These are phyloP conservation scores for Neonectria coccinea DNA, from an alignment of 2,329 filamentous ascomycete genomes.

Conservation along the genomic window DNA sequence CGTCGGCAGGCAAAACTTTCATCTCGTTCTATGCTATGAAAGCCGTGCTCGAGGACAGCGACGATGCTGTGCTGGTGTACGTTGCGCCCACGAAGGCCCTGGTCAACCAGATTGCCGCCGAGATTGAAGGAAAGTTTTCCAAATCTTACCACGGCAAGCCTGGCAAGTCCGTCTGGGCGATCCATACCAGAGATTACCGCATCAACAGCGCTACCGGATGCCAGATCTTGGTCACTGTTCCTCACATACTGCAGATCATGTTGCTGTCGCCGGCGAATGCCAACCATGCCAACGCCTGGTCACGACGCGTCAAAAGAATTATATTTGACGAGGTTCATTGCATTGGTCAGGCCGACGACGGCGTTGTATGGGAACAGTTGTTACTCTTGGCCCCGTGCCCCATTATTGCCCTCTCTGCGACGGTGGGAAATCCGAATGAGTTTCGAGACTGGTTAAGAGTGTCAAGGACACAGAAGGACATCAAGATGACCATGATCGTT, in stretches of 20 bases:
- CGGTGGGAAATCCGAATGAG: conserved; percentile 78
- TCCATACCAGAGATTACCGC: conserved; percentile 80
- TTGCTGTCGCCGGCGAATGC: conserved; percentile 74
- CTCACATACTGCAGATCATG: conserved; percentile 84
- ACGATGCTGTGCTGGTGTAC: conserved; percentile 80
- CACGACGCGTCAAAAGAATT: conserved; percentile 75
- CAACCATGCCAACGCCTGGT: conserved; percentile 66
- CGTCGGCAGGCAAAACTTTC: conserved; percentile 84
- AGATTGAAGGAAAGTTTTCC: conserved; percentile 79
- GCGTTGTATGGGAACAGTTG: conserved; percentile 82
- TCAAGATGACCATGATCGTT: conserved; percentile 74
- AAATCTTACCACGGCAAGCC: conserved; percentile 71
- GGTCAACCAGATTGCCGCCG: conserved; percentile 85
- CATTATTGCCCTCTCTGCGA: conserved; percentile 83
- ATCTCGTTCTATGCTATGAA: conserved; percentile 89
- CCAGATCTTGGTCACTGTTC: conserved; percentile 82
- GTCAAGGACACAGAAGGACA: conserved; percentile 72
- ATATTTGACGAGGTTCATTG: conserved; percentile 88
- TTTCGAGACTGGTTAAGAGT: conserved; percentile 76
- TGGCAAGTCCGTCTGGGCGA: conserved; percentile 80
- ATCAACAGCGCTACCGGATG: conserved; percentile 80
- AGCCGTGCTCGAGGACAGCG: conserved; percentile 74
- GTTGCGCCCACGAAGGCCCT: conserved; percentile 85
- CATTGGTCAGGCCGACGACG: conserved; percentile 81
- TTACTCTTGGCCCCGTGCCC: conserved; percentile 79